Conservation (phyloP, 2,329 filamentous ascomycete genomes). For the Beauveria sp. region DNA sequence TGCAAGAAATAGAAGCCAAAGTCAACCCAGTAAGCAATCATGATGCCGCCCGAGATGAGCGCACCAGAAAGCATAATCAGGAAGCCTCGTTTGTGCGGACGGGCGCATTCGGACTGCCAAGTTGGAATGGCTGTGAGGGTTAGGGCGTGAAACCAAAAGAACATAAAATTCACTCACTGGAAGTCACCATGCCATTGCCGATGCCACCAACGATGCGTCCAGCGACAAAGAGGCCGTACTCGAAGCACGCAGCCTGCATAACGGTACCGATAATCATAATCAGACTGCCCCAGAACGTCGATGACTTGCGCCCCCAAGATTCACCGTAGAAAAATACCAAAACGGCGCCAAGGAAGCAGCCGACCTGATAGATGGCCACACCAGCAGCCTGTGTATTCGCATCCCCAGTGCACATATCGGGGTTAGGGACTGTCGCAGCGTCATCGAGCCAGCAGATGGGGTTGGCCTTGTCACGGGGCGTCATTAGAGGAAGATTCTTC, state of each 20-base stretch:
- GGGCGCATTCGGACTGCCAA: conserved; percentile 23
- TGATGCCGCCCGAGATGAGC: conserved; percentile 23
- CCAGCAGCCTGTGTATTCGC: conserved; percentile 23
- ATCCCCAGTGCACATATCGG: conserved; percentile 18
- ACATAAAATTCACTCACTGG: conserved; percentile 11
- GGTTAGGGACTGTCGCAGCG: conserved; percentile 14
- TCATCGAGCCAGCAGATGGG: conserved; percentile 19
- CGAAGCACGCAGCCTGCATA: conserved; percentile 19
- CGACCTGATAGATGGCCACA: conserved; percentile 22
- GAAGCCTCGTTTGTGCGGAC: conserved; percentile 21
- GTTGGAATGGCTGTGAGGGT: conserved; percentile 19
- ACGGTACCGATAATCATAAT: conserved; percentile 24
- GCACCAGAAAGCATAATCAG: conserved; percentile 22
- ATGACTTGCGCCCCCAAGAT: conserved; percentile 23
- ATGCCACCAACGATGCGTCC: conserved; percentile 21
- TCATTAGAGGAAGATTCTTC: conserved; percentile 20
- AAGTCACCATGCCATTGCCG: conserved; percentile 23
- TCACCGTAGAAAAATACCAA: conserved; percentile 24
- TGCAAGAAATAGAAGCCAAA: conserved; percentile 25
- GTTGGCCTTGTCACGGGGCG: conserved; percentile 19
- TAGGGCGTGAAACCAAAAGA: neutral
- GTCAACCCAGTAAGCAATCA: conserved; percentile 26
- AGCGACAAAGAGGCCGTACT: conserved; percentile 19
- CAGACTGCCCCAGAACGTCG: conserved; percentile 24
- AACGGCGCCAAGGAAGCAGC: conserved; percentile 23